Conservation (phyloP, 2,329 filamentous ascomycete genomes). For the Pleoardoris graminearum region DNA sequence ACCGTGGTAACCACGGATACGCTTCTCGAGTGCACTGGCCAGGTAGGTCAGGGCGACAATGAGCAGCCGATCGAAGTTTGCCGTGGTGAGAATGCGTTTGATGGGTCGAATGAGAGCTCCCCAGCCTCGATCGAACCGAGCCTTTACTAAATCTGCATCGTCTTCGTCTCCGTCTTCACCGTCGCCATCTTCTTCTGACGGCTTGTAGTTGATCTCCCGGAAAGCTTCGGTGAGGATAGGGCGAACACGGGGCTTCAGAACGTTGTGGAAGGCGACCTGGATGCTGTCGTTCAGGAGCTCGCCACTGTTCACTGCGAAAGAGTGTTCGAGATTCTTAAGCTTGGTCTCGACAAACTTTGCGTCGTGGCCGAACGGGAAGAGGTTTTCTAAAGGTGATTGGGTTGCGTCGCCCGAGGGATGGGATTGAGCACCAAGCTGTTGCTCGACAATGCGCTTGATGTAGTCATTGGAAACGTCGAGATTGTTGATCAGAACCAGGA, state of each 20-base stretch:
- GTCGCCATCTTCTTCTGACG: constrained; percentile 60
- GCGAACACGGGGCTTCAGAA: constrained; percentile 81
- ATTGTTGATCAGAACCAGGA: constrained; percentile 93
- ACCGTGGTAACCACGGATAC: constrained; percentile 79
- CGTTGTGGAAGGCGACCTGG: constrained; percentile 82
- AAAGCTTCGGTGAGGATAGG: constrained; percentile 87
- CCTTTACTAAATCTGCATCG: constrained; percentile 67
- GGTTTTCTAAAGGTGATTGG: constrained; percentile 53
- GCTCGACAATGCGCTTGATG: constrained; percentile 78
- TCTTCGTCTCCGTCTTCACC: constrained; percentile 54
- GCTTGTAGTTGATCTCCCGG: constrained; percentile 82
- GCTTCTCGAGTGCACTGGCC: constrained; percentile 79
- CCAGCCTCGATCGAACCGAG: constrained; percentile 84
- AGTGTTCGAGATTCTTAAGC: constrained; percentile 68
- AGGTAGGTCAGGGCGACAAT: constrained; percentile 75
- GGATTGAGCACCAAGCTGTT: constrained; percentile 56
- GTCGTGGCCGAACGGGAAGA: constrained; percentile 82
- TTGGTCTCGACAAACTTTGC: constrained; percentile 68
- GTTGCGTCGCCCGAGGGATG: constrained; percentile 43
- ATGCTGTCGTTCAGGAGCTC: constrained; percentile 85
- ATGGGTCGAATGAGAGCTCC: constrained; percentile 82
- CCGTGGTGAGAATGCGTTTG: constrained; percentile 77
- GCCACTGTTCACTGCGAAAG: constrained; percentile 75
- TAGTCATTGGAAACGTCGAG: constrained; percentile 93
- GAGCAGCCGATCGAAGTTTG: constrained; percentile 76